Conservation (phyloP, 2,329 filamentous ascomycete species). For the Claviceps sp. region DNA sequence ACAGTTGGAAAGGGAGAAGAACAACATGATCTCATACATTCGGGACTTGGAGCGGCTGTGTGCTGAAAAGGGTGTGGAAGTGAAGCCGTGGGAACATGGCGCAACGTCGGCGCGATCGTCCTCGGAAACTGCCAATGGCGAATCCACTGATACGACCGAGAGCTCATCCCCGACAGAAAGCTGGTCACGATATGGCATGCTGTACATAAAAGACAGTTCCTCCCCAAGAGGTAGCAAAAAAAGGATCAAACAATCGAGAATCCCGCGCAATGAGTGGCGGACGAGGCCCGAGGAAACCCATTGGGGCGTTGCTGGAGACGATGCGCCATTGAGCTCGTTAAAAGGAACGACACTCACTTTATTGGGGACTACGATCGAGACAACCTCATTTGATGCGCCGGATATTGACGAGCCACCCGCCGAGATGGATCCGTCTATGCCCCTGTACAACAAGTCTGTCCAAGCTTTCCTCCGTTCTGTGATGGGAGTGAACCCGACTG, state of each 20-base stretch:
- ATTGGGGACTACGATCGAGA: conserved; percentile 67
- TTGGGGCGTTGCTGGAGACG: conserved; percentile 50
- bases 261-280: conserved; percentile 22
- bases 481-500: conserved; percentile 44
- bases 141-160: conserved; percentile 7
- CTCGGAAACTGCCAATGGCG: conserved; percentile 13
- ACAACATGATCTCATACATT: conserved; percentile 52
- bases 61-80: conserved; percentile 44
- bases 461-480: conserved; percentile 54
- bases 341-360: conserved; percentile 66
- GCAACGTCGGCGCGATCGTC: conserved; percentile 16
- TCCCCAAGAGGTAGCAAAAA: conserved; percentile 7
- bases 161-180: conserved; percentile 12
- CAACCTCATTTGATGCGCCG: conserved; percentile 55
- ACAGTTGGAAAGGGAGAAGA: conserved; percentile 59
- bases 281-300: conserved; percentile 46
- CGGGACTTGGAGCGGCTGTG: conserved; percentile 56
- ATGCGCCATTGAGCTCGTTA: conserved; percentile 56
- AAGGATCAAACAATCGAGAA: conserved; percentile 9
- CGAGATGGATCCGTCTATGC: conserved; percentile 25
- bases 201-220: conserved; percentile 22
- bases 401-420: conserved; percentile 46
- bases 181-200: conserved; percentile 20
- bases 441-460: conserved; percentile 58
- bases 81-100: conserved; percentile 33